Evolutionary conservation across 1,284 basidiomycete species (phyloP).

Genomic region (Leccinum huronense): DNA sequence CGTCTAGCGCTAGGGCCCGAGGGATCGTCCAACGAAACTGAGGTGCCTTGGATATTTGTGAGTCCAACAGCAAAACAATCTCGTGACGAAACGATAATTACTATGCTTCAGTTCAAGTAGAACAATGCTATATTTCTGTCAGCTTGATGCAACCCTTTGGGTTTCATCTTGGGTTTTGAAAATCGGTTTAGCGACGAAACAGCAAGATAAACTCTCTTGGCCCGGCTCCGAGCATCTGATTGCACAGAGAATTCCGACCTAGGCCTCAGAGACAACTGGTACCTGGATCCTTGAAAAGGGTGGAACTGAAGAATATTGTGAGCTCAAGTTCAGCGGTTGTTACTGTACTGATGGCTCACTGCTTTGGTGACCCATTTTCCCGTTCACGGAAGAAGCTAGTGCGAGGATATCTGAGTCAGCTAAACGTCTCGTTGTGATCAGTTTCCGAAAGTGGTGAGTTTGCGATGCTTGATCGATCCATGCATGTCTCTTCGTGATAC

Average conservation of each 20-base stretch:
- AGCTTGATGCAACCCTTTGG: not conserved
- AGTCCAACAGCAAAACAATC: constrained; percentile 4
- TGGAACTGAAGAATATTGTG: constrained; percentile 10
- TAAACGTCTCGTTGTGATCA: constrained; percentile 2
- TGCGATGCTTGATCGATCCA: not conserved
- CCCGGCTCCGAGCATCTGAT: constrained; percentile 14
- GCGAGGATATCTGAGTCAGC: not conserved
- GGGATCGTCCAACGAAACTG: not conserved
- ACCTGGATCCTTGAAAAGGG: constrained; percentile 18
- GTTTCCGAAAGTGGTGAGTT: not conserved
- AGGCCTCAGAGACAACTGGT: not conserved
- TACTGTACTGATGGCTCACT: constrained; percentile 15
- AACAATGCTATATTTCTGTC: not conserved
- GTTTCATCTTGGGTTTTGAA: not conserved
- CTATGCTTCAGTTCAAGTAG: constrained; percentile 6
- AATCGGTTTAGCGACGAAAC: constrained; percentile 13
- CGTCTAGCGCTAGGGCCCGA: not conserved
- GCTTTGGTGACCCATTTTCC: constrained; percentile 7
- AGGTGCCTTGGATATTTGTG: constrained; percentile 1
- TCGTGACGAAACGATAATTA: constrained; percentile 9
- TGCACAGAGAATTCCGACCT: constrained; percentile 18
- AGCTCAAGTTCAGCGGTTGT: not conserved
- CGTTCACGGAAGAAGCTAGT: not conserved
- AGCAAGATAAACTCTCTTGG: constrained; percentile 9
- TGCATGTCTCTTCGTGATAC: constrained; percentile 8